Conservation (phyloP, 2,329 filamentous ascomycete genomes). For the Botryotinia convoluta region DNA sequence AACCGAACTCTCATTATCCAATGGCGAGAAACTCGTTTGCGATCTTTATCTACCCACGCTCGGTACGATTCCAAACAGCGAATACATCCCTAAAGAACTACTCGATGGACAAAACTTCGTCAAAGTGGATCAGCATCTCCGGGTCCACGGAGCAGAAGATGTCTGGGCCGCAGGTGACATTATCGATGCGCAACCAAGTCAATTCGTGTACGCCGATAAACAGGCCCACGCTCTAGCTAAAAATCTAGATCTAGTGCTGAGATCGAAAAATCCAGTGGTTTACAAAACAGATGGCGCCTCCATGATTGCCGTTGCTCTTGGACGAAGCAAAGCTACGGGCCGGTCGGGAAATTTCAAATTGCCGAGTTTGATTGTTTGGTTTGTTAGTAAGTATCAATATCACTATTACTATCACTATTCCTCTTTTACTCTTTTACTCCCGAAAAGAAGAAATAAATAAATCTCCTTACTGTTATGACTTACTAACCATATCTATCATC, state of each 20-base stretch:
- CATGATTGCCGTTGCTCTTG: slow-evolving; percentile 32
- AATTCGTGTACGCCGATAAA: slow-evolving; percentile 29
- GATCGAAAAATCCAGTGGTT: slow-evolving; percentile 25
- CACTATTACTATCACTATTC: neutral
- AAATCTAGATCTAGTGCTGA: slow-evolving; percentile 33
- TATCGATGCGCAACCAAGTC: slow-evolving; percentile 27
- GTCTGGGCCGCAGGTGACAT: slow-evolving; percentile 35
- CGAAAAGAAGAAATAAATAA: neutral
- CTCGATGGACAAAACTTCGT: slow-evolving; percentile 48
- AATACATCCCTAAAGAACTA: slow-evolving; percentile 48
- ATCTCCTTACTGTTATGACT: fast-evolving
- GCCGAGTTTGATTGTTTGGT: slow-evolving; percentile 33
- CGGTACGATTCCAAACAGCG: slow-evolving; percentile 54
- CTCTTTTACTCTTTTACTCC: neutral
- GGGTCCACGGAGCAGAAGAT: slow-evolving; percentile 44
- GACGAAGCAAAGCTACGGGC: slow-evolving; percentile 31
- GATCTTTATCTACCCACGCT: slow-evolving; percentile 58
- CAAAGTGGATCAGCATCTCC: slow-evolving; percentile 51
- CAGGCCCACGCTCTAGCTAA: slow-evolving; percentile 29
- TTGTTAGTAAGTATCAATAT: slow-evolving; percentile 28
- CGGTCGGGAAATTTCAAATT: slow-evolving; percentile 29
- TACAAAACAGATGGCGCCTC: slow-evolving; percentile 30
- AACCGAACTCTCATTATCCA: slow-evolving; percentile 48
- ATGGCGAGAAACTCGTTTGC: slow-evolving; percentile 48
- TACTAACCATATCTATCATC: neutral